Base-by-base conservation (phyloP, 768 basidiomycete species). In the Tylopilus cervinicoccineus region DNA sequence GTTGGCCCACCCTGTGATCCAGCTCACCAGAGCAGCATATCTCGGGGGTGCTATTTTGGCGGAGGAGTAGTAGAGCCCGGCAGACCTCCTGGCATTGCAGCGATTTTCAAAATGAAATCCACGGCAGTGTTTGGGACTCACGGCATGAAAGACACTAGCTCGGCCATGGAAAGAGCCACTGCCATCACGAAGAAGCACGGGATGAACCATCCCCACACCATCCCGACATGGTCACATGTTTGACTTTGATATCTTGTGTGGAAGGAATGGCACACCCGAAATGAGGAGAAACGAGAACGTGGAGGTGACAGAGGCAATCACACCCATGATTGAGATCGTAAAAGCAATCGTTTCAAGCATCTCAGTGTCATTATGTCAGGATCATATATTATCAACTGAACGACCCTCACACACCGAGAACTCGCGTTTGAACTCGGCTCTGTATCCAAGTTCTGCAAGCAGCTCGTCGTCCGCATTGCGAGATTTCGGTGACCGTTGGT, bases 141-240 rank as follows among this genome's bases (percentile, higher is more conserved):
- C 85, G 86, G 85, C 85, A 87, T 87, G 3, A 84, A 76, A 2
- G 85, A 86, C 1, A 81, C 75, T 28, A 88, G 55, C 58, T 88
- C 86, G 4, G 85, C 85, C 74, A 88, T 80, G n/a, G 78, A 83
- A 14, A 81, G 72, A 4, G 86, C 84, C 14, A 87, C 74, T 6
- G 76, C 72, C 69, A 81, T 72, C 23, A 87, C 86, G 51, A 87
- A 87, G 38, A 81, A 67, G 54, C 73, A 75, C 6, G 85, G 86
- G 54, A 86, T 83, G 23, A 86, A 66, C 86, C 85, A 88, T 31
- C 85, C 86, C 70, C 81, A 87, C 17, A 86, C 77, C 76, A 88
- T 80, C 14, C 86, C 86, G 20, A 85, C 83, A 65, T 88, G 85
- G 3, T 86, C 86, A 45, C 86, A 86, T 81, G 43, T 1, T 11